These are phyloP conservation scores for Cryptococcus sp. DNA, from an alignment of 1,284 basidiomycete species.

Conservation along the genomic window DNA sequence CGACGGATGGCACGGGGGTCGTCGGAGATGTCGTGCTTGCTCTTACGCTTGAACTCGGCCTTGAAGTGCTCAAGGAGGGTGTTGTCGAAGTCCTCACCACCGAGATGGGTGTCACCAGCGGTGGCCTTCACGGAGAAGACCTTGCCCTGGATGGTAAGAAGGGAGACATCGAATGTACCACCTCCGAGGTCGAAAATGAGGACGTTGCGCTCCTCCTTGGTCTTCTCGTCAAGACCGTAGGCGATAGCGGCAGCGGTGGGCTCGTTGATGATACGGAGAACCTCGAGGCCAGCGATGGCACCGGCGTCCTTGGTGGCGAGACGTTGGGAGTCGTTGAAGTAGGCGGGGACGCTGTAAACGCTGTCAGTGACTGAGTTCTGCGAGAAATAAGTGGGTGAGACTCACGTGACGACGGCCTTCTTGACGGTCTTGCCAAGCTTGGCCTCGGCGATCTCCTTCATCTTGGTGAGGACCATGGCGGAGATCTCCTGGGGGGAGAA, in stretches of 20 bases:
- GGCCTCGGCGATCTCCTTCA: slow-evolving; percentile 98
- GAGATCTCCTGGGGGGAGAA: slow-evolving; percentile 94
- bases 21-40: slow-evolving; percentile 84
- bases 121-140: slow-evolving; percentile 99
- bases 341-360: slow-evolving; percentile 70
- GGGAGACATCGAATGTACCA: slow-evolving; percentile 98
- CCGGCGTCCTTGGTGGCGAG: slow-evolving; percentile 98
- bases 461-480: slow-evolving; percentile 95
- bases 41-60: slow-evolving; percentile 98
- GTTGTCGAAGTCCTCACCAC: slow-evolving; percentile 99
- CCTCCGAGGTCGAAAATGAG: slow-evolving; percentile 98
- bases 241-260: slow-evolving; percentile 97
- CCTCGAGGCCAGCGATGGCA: slow-evolving; percentile 93
- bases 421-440: slow-evolving; percentile 82
- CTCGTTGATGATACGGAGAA: slow-evolving; percentile 98
- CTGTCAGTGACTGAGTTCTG: not conserved
- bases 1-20: slow-evolving; percentile 96
- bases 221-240: slow-evolving; percentile 82
- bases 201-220: slow-evolving; percentile 86
- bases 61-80: slow-evolving; percentile 97
- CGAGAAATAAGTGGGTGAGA: not conserved
- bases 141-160: slow-evolving; percentile 96
- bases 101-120: slow-evolving; percentile 97
- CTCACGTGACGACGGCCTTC: slow-evolving; percentile 81
- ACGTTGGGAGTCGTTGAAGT: slow-evolving; percentile 99